Evolutionary conservation across 1,284 basidiomycete species (phyloP).

Genomic region (Rhizoctonia solani): DNA sequence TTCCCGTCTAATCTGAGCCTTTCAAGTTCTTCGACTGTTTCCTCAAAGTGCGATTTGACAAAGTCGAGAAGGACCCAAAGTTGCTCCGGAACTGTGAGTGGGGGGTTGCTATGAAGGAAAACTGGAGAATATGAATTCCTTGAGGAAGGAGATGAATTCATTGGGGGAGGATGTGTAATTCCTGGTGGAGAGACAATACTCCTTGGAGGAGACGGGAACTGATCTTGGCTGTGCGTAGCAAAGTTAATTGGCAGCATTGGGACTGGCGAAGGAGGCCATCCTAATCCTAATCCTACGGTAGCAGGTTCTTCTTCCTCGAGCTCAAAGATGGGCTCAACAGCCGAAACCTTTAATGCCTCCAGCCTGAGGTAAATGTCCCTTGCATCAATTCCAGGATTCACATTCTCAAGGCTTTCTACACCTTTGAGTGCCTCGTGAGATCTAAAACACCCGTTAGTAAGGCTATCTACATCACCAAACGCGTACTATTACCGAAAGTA

Average conservation of each 20-base stretch:
- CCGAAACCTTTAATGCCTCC: not conserved
- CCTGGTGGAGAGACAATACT: too few relatives aligned
- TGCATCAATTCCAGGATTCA: conserved; percentile 19
- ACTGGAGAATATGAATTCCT: too few relatives aligned
- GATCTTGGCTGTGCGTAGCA: not conserved
- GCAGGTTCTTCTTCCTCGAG: not conserved
- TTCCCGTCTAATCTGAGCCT: conserved; percentile 21
- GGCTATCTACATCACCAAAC: not conserved
- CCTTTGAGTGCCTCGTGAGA: conserved; percentile 24
- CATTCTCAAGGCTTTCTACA: not conserved
- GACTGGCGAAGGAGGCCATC: too few relatives aligned
- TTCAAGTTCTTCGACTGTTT: conserved; percentile 21
- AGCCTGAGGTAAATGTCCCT: conserved; percentile 19
- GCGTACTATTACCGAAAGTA: conserved; percentile 2
- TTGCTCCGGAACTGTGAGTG: conserved; percentile 17
- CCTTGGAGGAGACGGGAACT: not conserved
- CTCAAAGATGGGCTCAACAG: conserved; percentile 6
- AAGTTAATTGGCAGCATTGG: too few relatives aligned
- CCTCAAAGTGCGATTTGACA: conserved; percentile 19
- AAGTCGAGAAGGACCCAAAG: conserved; percentile 12
- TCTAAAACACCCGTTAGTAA: not conserved
- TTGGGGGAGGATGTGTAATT: too few relatives aligned
- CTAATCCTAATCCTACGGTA: too few relatives aligned
- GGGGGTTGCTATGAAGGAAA: not conserved
- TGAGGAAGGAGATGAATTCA: too few relatives aligned